Evolutionary conservation across 345 rosid genomes (phyloP), one percentile per base, ranked within the genome.

Genomic region (Lagerstroemia speciosa): DNA sequence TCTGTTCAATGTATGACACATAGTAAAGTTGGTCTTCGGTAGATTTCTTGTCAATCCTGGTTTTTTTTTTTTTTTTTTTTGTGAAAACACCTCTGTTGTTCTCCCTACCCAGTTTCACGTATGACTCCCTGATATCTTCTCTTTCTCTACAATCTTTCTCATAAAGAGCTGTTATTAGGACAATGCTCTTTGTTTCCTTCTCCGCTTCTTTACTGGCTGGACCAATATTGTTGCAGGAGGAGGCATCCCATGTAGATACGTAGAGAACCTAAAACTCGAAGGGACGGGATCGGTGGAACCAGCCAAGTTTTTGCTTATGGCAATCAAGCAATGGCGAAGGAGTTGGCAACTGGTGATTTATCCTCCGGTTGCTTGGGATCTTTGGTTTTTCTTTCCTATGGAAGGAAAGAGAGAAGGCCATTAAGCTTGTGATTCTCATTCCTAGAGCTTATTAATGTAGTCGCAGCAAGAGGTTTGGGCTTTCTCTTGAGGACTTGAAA

Each of bases 231-330:
- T 30, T 38, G 50, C 52, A 65, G 67, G 48, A 65, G 67, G 50
- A 38, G 67, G 46, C 67, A 65, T 29, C 67, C 67, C 31, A 16
- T 24, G 32, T 65, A 65, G 45, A 63, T 37, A 8, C 22, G 5
- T 37, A 33, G 41, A 5, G 41, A 62, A 27, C 24, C 17, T n/a
- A 38, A 64, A n/a, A 36, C 46, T 33, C 67, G 31, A 31, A 2
- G 67, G 22, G n/a, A n/a, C 19, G 48, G 4, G 67, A 41, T 22
- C 3, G 15, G 34, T 10, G 67, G 8, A 24, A 64, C 31, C 30
- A n/a, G 67, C 48, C 66, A 63, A 63, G 34, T 37, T 33, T 36
- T 63, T 63, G 14, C 29, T 20, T 36, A 20, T 63, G 34, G 63
- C 63, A 58, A 2, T 12, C 14, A 15, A 58, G 63, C 63, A 58